Conservation (phyloP, 2,329 filamentous ascomycete species). For the Dactylellina sp. region DNA sequence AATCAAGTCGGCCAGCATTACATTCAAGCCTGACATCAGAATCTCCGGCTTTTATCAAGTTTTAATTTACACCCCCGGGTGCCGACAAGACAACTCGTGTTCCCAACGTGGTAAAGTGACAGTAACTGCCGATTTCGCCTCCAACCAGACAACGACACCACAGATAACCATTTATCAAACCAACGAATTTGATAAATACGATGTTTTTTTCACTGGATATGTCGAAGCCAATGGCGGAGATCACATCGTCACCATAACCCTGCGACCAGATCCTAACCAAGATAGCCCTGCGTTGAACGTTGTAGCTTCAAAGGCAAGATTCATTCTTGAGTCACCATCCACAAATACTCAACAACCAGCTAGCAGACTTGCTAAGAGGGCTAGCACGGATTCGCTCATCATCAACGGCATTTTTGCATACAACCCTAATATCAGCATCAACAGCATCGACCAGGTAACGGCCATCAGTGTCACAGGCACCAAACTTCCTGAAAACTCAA, state of each 20-base stretch:
- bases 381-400: constrained; percentile 61
- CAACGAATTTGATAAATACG: constrained; percentile 96
- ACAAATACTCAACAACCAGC: constrained; percentile 66
- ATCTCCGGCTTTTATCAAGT: constrained; percentile 93
- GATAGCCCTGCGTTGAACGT: constrained; percentile 73
- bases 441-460: constrained; percentile 73
- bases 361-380: constrained; percentile 6
- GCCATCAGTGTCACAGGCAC: constrained; percentile 81
- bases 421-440: constrained; percentile 78
- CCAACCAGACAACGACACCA: constrained; percentile 64
- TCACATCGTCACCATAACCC: constrained; percentile 83
- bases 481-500: constrained; percentile 68
- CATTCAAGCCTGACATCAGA: constrained; percentile 82
- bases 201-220: constrained; percentile 86
- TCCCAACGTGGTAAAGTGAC: constrained; percentile 81
- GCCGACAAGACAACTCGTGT: constrained; percentile 82
- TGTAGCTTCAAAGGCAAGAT: constrained; percentile 86
- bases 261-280: constrained; percentile 77
- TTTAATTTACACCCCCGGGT: constrained; percentile 92
- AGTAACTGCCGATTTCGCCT: constrained; percentile 78
- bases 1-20: constrained; percentile 73
- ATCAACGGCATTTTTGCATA: constrained; percentile 93
- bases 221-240: constrained; percentile 78
- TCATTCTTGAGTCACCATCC: constrained; percentile 69
- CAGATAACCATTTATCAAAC: constrained; percentile 79